These are phyloP conservation scores for Cytospora paraplurivora DNA, from an alignment of 2,329 filamentous ascomycete species.

Conservation along the genomic window DNA sequence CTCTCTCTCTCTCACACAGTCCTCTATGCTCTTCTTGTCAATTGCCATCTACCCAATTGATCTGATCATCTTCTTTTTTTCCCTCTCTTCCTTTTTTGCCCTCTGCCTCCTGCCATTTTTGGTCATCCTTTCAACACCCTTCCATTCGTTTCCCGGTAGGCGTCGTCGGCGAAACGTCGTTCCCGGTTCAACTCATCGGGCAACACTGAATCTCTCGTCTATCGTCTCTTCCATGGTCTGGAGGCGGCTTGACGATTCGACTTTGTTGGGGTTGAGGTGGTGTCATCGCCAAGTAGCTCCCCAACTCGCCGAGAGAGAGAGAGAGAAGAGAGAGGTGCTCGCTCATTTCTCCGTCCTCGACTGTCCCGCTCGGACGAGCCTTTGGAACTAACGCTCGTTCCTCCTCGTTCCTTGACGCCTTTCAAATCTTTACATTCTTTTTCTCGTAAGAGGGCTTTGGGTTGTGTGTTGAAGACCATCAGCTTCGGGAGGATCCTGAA, in stretches of 20 bases:
- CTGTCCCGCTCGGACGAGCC: neutral
- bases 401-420: neutral
- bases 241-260: constrained; percentile 30
- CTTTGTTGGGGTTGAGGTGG: constrained; percentile 2
- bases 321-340: neutral
- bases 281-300: neutral
- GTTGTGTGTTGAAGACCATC: constrained; percentile 23
- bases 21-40: neutral
- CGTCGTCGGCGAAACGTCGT: constrained; percentile 25
- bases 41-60: neutral
- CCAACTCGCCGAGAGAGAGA: neutral
- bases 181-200: constrained; percentile 3
- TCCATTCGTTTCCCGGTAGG: constrained; percentile 8
- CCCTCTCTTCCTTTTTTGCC: neutral
- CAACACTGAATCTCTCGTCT: constrained; percentile 9
- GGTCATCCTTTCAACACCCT: neutral
- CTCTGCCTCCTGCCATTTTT: neutral
- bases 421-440: neutral
- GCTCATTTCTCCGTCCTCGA: constrained; percentile 2
- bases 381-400: neutral
- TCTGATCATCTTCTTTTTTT: too few species aligned
- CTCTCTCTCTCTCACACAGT: neutral
- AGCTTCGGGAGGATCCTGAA: constrained; percentile 14
- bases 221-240: constrained; percentile 30
- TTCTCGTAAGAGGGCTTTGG: neutral